A percentile compares a stretch with the other conserved stretches of the same genome.
Evolutionary conservation across 805 yeast species (phyloP).

Genomic region (Candida montana): DNA sequence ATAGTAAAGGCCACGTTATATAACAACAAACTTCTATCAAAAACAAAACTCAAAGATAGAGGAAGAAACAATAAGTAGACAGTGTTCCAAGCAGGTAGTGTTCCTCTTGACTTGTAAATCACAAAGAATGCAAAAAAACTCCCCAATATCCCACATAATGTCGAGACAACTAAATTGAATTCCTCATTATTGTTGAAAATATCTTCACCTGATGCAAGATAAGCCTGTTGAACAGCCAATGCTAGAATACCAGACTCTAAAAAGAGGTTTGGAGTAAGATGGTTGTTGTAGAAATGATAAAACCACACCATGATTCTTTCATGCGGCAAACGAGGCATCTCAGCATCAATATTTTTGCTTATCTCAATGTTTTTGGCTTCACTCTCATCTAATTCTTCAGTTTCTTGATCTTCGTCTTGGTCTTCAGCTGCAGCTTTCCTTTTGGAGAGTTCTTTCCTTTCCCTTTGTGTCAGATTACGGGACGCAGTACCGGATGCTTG

Average conservation of each 20-base stretch:
- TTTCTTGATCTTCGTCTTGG: constrained; percentile 1
- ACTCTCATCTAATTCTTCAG: background rate
- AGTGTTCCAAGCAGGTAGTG: constrained; percentile 29
- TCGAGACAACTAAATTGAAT: constrained; percentile 19
- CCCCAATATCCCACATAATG: constrained; percentile 21
- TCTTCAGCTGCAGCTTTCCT: constrained; percentile 1
- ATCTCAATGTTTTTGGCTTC: background rate
- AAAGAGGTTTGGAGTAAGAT: constrained; percentile 21
- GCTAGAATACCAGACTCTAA: constrained; percentile 24
- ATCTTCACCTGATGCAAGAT: constrained; percentile 10
- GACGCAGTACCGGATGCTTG: constrained; percentile 10
- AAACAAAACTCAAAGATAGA: constrained; percentile 25
- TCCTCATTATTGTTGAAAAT: constrained; percentile 12
- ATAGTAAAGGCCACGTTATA: constrained; percentile 28
- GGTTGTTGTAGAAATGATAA: constrained; percentile 11
- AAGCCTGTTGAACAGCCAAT: constrained; percentile 20
- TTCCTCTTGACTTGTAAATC: constrained; percentile 8
- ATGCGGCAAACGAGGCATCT: constrained; percentile 17
- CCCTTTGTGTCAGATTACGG: constrained; percentile 19
- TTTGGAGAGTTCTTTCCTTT: constrained; percentile 14
- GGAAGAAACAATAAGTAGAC: constrained; percentile 31
- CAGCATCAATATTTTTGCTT: constrained; percentile 2
- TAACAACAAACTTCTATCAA: constrained; percentile 21
- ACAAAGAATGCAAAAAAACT: constrained; percentile 20
- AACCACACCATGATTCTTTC: constrained; percentile 19